Percentiles rank a stretch among this genome's conserved stretches.
These are phyloP conservation scores for Chenopodium album DNA, from an alignment of 148 eudicot species.

Conservation along the genomic window DNA sequence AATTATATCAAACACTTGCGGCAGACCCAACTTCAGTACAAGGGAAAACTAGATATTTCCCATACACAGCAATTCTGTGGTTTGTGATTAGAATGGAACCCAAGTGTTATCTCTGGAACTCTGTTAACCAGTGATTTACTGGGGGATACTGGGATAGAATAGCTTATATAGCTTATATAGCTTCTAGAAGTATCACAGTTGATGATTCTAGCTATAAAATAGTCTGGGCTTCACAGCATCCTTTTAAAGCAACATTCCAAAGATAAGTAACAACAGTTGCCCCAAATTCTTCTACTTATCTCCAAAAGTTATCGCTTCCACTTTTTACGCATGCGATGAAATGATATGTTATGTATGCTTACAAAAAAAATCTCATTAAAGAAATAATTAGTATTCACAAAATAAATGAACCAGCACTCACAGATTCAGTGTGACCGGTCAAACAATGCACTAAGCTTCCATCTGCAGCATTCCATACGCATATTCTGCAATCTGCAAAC, in stretches of 20 bases:
- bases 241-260: not conserved
- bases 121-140: not conserved
- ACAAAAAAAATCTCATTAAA: too few species aligned
- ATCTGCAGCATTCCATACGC: conserved; percentile 99
- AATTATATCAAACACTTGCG: not conserved
- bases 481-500: conserved; percentile 88
- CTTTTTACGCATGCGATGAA: not conserved
- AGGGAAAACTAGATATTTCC: too few species aligned
- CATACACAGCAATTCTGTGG: too few species aligned
- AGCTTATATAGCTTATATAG: too few species aligned
- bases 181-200: not conserved
- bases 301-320: not conserved
- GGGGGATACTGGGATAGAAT: not conserved
- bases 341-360: not conserved
- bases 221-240: not conserved
- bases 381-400: conserved; percentile 6
- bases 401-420: conserved; percentile 41
- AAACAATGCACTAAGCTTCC: conserved; percentile 98
- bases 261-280: too few species aligned
- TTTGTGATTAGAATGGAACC: not conserved
- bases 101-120: not conserved
- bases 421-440: conserved; percentile 95
- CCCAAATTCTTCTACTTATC: not conserved
- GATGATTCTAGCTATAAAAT: not conserved
- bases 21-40: too few species aligned